Percentiles rank a stretch among this genome's conserved stretches.
phyloP scores from a whole-genome alignment of 2,329 filamentous ascomycete genomes.

The Epichloe sibirici region DNA sequence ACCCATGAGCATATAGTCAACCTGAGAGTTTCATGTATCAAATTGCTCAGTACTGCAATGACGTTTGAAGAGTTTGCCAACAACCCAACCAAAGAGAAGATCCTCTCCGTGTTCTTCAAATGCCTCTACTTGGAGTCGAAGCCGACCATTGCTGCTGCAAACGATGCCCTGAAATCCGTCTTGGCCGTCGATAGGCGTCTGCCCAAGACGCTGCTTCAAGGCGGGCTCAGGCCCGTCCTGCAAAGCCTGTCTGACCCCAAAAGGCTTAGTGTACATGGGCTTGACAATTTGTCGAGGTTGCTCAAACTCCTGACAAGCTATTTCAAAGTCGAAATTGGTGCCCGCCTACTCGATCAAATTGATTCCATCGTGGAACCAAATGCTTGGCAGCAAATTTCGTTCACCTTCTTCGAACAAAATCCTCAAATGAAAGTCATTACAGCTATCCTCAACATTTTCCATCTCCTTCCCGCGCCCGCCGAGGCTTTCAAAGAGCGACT shows the following conservation, averaged over 20 bases:
- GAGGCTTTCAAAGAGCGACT: slow-evolving; percentile 83
- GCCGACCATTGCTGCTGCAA: slow-evolving; percentile 86
- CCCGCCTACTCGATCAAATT: slow-evolving; percentile 85
- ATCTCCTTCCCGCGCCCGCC: slow-evolving; percentile 82
- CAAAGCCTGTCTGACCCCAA: slow-evolving; percentile 93
- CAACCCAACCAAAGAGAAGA: slow-evolving; percentile 51
- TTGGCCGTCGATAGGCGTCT: slow-evolving; percentile 81
- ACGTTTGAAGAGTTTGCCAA: slow-evolving; percentile 83
- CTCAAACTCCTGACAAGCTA: slow-evolving; percentile 91
- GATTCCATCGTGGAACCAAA: slow-evolving; percentile 75
- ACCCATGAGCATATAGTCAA: slow-evolving; percentile 93
- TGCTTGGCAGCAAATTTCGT: slow-evolving; percentile 78
- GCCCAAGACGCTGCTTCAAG: slow-evolving; percentile 89
- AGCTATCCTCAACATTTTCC: slow-evolving; percentile 92
- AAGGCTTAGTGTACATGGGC: slow-evolving; percentile 72
- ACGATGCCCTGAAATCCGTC: slow-evolving; percentile 78
- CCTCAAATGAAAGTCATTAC: slow-evolving; percentile 88
- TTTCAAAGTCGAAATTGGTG: slow-evolving; percentile 97
- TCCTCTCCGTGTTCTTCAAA: slow-evolving; percentile 96
- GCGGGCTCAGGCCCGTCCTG: slow-evolving; percentile 85
- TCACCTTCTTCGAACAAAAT: slow-evolving; percentile 88
- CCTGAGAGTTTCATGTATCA: slow-evolving; percentile 84
- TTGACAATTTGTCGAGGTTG: slow-evolving; percentile 83
- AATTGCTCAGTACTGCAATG: slow-evolving; percentile 85
- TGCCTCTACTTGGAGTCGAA: slow-evolving; percentile 87